Evolutionary conservation across 805 yeast species (phyloP).

Genomic region (Metschnikowia orientalis): DNA sequence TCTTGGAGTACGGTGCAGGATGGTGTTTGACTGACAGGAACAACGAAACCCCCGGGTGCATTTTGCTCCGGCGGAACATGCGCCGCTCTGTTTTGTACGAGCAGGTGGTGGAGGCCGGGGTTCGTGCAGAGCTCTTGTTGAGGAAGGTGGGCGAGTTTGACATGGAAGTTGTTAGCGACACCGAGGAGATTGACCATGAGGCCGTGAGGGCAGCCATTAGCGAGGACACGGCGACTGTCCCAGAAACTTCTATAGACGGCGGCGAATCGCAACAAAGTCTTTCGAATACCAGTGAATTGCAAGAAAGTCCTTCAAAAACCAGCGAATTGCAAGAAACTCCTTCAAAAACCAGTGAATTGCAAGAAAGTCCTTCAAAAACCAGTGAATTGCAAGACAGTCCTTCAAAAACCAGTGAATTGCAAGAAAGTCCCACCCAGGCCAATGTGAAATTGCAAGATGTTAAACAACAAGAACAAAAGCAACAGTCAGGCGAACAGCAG

Average conservation of each 20-base stretch:
- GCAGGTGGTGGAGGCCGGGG: slow-evolving; percentile 76
- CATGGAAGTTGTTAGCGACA: slow-evolving; percentile 54
- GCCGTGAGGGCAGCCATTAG: slow-evolving; percentile 14
- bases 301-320: no score
- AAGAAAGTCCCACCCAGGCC: no score
- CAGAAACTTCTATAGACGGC: slow-evolving; percentile 4
- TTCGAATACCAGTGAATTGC: no score
- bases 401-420: no score
- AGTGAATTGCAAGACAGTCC: no score
- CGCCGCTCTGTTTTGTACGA: slow-evolving; percentile 38
- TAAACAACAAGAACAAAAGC: slow-evolving; percentile 15
- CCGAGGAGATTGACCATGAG: slow-evolving; percentile 26
- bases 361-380: no score
- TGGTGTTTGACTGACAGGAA: slow-evolving; percentile 78
- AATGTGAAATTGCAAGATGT: slow-evolving; percentile 9
- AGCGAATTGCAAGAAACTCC: no score
- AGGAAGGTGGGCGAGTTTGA: slow-evolving; percentile 63
- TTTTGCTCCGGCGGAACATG: slow-evolving; percentile 52
- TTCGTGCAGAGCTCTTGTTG: slow-evolving; percentile 77
- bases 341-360: no score
- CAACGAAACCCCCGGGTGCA: slow-evolving; percentile 81
- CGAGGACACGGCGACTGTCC: neutral
- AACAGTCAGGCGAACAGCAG: slow-evolving; percentile 5
- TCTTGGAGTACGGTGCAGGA: slow-evolving; percentile 86
- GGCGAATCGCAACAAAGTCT: slow-evolving; percentile 10